Percentiles rank a stretch among this genome's conserved stretches.
phyloP scores from a whole-genome alignment of 495 filamentous ascomycete genomes.

The Lasiosphaeria hispida region DNA sequence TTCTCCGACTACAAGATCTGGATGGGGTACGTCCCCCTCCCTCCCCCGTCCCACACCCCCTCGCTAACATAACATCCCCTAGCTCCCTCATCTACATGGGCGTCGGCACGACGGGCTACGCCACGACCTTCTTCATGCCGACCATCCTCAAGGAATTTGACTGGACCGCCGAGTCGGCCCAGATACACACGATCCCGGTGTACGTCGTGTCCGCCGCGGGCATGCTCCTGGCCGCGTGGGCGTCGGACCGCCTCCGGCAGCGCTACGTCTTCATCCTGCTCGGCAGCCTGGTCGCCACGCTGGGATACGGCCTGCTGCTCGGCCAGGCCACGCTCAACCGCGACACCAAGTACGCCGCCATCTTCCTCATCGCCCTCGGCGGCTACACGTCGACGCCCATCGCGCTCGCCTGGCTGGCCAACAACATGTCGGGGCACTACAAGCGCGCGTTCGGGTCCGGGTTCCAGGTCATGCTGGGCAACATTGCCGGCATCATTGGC shows the following conservation, averaged over 20 bases:
- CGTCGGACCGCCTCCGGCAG: slow-evolving; percentile 57
- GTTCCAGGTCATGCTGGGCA: slow-evolving; percentile 61
- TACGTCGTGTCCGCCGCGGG: slow-evolving; percentile 64
- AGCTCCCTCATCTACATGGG: slow-evolving; percentile 50
- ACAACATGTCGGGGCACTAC: slow-evolving; percentile 57
- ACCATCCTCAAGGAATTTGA: slow-evolving; percentile 66
- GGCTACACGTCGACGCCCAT: slow-evolving; percentile 67
- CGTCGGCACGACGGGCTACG: slow-evolving; percentile 52
- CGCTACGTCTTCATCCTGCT: slow-evolving; percentile 59
- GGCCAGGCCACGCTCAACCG: slow-evolving; percentile 59
- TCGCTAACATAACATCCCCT: slow-evolving; percentile 12
- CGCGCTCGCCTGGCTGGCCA: slow-evolving; percentile 54
- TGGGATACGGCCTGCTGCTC: slow-evolving; percentile 35
- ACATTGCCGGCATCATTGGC: slow-evolving; percentile 63
- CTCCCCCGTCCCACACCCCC: not conserved
- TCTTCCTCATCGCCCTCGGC: slow-evolving; percentile 61
- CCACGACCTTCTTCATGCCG: slow-evolving; percentile 64
- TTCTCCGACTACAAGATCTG: slow-evolving; percentile 55
- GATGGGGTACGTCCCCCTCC: slow-evolving; percentile 26
- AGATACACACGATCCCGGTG: slow-evolving; percentile 63
- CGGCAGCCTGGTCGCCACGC: slow-evolving; percentile 44
- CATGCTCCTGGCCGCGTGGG: slow-evolving; percentile 55
- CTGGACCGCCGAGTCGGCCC: slow-evolving; percentile 52
- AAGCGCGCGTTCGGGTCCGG: slow-evolving; percentile 58
- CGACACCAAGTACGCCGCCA: slow-evolving; percentile 68